Conservation (phyloP, 1,284 basidiomycete species). For the Ceratobasidium papillatum region DNA sequence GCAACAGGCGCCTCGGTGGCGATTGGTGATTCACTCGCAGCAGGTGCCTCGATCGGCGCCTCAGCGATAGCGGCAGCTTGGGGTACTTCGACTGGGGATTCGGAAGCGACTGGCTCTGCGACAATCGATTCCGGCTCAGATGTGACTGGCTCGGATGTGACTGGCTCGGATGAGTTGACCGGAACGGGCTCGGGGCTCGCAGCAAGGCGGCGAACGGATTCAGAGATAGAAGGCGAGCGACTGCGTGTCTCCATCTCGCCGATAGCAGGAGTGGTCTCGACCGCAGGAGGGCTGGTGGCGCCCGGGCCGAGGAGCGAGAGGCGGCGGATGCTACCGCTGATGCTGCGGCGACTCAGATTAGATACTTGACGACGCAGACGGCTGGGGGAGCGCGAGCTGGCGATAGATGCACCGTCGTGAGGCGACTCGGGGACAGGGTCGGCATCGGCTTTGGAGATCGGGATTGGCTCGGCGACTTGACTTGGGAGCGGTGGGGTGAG, state of each 20-base stretch:
- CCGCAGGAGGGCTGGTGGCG: conserved; percentile 4
- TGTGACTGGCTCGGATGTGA: background rate
- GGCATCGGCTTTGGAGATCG: conserved; percentile 26
- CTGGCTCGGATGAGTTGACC: background rate
- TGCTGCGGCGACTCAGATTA: conserved; percentile 30
- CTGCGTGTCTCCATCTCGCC: conserved; percentile 17
- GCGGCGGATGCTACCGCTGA: conserved; percentile 34
- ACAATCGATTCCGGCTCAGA: background rate
- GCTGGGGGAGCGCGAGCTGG: conserved; percentile 29
- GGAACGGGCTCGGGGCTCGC: conserved; percentile 25
- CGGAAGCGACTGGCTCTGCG: conserved; percentile 3
- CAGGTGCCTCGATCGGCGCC: background rate
- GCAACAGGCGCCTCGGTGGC: background rate
- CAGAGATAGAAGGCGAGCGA: conserved; percentile 20
- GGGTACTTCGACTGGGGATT: conserved; percentile 9
- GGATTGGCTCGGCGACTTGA: conserved; percentile 10
- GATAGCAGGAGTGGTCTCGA: conserved; percentile 17
- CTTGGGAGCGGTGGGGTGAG: conserved; percentile 16
- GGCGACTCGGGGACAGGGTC: conserved; percentile 29
- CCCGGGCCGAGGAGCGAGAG: conserved; percentile 29
- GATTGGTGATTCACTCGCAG: background rate
- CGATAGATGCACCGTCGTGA: conserved; percentile 35
- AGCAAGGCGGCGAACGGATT: conserved; percentile 1
- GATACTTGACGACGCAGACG: conserved; percentile 37
- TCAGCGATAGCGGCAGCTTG: background rate